A percentile compares a stretch with the other conserved stretches of the same genome.
phyloP scores from a whole-genome alignment of 371 early-diverging fungal species.

The Apophysomyces elegans region DNA sequence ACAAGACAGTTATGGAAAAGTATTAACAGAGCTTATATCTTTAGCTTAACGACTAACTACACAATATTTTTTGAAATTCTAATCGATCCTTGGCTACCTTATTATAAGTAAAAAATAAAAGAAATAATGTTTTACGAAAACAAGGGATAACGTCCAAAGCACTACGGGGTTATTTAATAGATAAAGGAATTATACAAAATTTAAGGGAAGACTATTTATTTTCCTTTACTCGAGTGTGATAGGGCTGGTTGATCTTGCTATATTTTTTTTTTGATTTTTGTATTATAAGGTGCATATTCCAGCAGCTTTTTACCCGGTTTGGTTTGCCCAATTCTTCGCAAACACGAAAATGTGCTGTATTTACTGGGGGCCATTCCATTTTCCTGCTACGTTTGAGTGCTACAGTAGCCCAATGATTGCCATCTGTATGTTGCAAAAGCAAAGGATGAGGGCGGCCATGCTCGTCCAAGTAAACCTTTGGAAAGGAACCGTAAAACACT shows the following conservation, averaged over 20 bases:
- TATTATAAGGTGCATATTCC: no score
- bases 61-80: no score
- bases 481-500: background rate
- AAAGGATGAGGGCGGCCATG: background rate
- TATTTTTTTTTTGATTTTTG: background rate
- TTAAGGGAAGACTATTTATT: no score
- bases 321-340: background rate
- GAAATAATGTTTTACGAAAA: no score
- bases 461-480: background rate
- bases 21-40: no score
- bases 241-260: background rate
- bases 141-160: no score
- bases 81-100: no score
- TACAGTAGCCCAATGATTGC: background rate
- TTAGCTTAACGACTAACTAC: no score
- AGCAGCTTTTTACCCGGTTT: background rate
- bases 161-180: no score
- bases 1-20: no score
- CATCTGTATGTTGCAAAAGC: background rate
- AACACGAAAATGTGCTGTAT: background rate
- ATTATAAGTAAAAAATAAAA: no score
- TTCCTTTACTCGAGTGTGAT: background rate
- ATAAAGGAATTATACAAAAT: no score
- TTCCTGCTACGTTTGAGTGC: background rate
- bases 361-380: background rate